Base-by-base conservation (phyloP, 208 protist genomes). In the Acanthamoeba lenticulata region DNA sequence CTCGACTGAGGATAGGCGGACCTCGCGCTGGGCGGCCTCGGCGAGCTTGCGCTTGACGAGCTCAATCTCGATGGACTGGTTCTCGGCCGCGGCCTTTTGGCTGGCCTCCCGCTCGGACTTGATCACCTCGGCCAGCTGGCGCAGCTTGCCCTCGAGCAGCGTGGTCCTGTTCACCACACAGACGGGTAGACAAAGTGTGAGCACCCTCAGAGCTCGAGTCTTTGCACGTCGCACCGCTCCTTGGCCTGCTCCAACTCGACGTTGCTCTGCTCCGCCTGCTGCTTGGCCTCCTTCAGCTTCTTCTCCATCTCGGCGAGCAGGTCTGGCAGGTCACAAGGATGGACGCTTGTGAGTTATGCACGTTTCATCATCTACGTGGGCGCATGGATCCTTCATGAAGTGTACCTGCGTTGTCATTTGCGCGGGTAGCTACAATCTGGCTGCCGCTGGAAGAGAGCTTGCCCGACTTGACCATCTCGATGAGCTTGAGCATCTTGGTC, bases 221-320 rank as follows among this genome's bases (percentile, higher is more conserved):
- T 29, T 5, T 69, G 29, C 60, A 36, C 13, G 13, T n/a, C 13
- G 19, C 29, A 74, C 69, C 69, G 7, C 24, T 79, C 69, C 17
- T 79, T 38, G 7, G 69, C 38, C 69, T 79, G 69, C 13, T n/a
- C 69, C 69, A 79, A 19, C 5, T 79, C 69, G 38, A 79, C 7
- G 21, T 45, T 38, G 38, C 69, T 79, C 69, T 79, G 38, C 6
- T 79, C 69, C 6, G 69, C 69, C 24, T 38, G 36, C 38, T 79
- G 36, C 34, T 79, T 79, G 21, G 69, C 69, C 44, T 79, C 69
- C 69, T 79, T 79, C 36, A 79, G 69, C 38, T n/a, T 79, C 69
- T 79, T 79, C 69, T 79, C 69, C 69, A 79, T 79, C 34, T 79
- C 69, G 27, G 44, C 19, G 11, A 79, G 34, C 69, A 79, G 21